These are phyloP conservation scores for Hymenotorrendiella dingleyae DNA, from an alignment of 2,329 filamentous ascomycete genomes.

Conservation along the genomic window DNA sequence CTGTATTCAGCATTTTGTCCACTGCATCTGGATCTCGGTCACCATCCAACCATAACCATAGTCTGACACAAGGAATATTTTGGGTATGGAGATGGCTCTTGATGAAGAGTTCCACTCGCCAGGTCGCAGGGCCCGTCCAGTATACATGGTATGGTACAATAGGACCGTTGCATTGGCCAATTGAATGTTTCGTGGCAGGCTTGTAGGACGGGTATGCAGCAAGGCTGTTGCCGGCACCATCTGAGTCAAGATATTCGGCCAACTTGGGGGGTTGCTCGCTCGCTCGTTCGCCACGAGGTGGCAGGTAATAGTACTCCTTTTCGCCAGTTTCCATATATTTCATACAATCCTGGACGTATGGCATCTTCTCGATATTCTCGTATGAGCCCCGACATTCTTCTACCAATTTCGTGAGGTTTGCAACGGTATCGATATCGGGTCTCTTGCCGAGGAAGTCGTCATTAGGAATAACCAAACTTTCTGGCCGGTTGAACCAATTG, in stretches of 20 bases:
- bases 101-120: slow-evolving; percentile 50
- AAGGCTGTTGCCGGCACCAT: slow-evolving; percentile 29
- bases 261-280: slow-evolving; percentile 28
- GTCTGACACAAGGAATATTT: slow-evolving; percentile 46
- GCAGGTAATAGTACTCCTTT: slow-evolving; percentile 44
- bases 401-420: slow-evolving; percentile 45
- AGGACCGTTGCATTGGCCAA: slow-evolving; percentile 48
- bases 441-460: slow-evolving; percentile 46
- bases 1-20: slow-evolving; percentile 43
- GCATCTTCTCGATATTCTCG: slow-evolving; percentile 48
- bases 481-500: slow-evolving; percentile 48
- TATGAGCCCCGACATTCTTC: slow-evolving; percentile 48
- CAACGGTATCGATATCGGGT: slow-evolving; percentile 46
- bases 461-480: slow-evolving; percentile 42
- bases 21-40: slow-evolving; percentile 45
- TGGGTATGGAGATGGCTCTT: slow-evolving; percentile 53
- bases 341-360: slow-evolving; percentile 46
- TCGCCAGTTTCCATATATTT: slow-evolving; percentile 43
- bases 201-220: slow-evolving; percentile 30
- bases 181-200: slow-evolving; percentile 34
- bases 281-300: slow-evolving; percentile 28
- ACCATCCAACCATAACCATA: slow-evolving; percentile 49
- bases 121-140: slow-evolving; percentile 51
- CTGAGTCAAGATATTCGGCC: slow-evolving; percentile 32
- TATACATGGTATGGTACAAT: slow-evolving; percentile 51